phyloP scores from a whole-genome alignment of 768 basidiomycete species.

The Neoboletus subvelutipes region DNA sequence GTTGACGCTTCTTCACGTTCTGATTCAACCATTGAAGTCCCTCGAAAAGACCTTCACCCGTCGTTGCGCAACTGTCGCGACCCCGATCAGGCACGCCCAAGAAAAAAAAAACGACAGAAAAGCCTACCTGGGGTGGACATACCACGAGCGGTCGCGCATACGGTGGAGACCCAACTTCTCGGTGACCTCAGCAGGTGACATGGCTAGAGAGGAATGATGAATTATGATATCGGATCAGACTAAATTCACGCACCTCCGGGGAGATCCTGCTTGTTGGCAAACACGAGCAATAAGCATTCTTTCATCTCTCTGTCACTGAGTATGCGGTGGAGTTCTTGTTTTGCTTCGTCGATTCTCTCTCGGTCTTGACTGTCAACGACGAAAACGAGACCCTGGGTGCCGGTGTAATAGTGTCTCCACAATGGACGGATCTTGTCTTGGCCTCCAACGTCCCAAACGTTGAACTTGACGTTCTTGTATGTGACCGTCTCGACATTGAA shows the following conservation, averaged over 20 bases:
- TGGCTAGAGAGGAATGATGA: slow-evolving; percentile 47
- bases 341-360: slow-evolving; percentile 94
- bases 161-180: slow-evolving; percentile 93
- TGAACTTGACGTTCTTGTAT: slow-evolving; percentile 97
- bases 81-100: slow-evolving; percentile 1
- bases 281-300: slow-evolving; percentile 95
- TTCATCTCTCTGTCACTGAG: slow-evolving; percentile 97
- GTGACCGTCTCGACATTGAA: slow-evolving; percentile 99
- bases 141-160: slow-evolving; percentile 98
- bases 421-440: slow-evolving; percentile 99
- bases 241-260: slow-evolving; percentile 72
- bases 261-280: slow-evolving; percentile 98
- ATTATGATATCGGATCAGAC: neutral
- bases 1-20: slow-evolving; percentile 92
- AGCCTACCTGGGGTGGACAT: slow-evolving; percentile 93
- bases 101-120: neutral
- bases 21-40: slow-evolving; percentile 97
- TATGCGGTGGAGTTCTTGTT: slow-evolving; percentile 93
- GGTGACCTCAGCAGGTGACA: slow-evolving; percentile 99
- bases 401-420: slow-evolving; percentile 99
- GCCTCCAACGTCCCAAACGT: slow-evolving; percentile 97
- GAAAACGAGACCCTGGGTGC: slow-evolving; percentile 97
- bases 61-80: slow-evolving; percentile 79
- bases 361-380: slow-evolving; percentile 97
- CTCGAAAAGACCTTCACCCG: slow-evolving; percentile 95